phyloP scores from a whole-genome alignment of 495 filamentous ascomycete species.

The Tuber aestivum region DNA sequence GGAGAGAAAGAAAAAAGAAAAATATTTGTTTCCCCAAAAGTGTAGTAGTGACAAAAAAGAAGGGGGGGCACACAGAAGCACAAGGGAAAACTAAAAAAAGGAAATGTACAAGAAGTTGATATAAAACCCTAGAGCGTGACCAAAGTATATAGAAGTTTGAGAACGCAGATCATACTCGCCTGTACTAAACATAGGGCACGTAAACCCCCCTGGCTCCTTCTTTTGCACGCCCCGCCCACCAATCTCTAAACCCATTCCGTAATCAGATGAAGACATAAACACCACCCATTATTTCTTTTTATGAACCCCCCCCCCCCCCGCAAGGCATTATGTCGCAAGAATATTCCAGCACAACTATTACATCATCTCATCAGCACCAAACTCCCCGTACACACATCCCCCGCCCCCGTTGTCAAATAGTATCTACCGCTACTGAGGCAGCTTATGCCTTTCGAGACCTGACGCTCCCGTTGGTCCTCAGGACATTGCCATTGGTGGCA shows the following conservation, averaged over 20 bases:
- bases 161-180: slow-evolving; percentile 16
- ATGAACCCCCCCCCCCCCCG: slow-evolving; percentile 20
- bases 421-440: background rate
- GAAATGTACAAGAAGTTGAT: slow-evolving; percentile 17
- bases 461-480: slow-evolving; percentile 50
- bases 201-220: slow-evolving; percentile 8
- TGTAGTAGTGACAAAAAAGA: background rate
- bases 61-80: slow-evolving; percentile 19
- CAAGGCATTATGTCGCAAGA: slow-evolving; percentile 29
- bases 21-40: slow-evolving; percentile 4
- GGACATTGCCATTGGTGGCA: slow-evolving; percentile 46
- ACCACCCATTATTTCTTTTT: slow-evolving; percentile 34
- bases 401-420: slow-evolving; percentile 7
- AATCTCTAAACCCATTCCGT: slow-evolving; percentile 24
- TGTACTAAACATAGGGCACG: slow-evolving; percentile 24
- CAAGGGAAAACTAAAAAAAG: slow-evolving; percentile 22
- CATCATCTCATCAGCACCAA: slow-evolving; percentile 33
- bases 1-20: slow-evolving; percentile 4
- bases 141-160: slow-evolving; percentile 36
- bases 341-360: slow-evolving; percentile 31
- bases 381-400: slow-evolving; percentile 25
- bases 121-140: slow-evolving; percentile 32
- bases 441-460: slow-evolving; percentile 58
- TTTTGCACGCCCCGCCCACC: slow-evolving; percentile 6
- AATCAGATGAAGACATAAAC: slow-evolving; percentile 41